Evolutionary conservation across 441 rosid genomes (phyloP), one percentile per base, ranked within the genome.

Genomic region (Flueggea neowawraea): DNA sequence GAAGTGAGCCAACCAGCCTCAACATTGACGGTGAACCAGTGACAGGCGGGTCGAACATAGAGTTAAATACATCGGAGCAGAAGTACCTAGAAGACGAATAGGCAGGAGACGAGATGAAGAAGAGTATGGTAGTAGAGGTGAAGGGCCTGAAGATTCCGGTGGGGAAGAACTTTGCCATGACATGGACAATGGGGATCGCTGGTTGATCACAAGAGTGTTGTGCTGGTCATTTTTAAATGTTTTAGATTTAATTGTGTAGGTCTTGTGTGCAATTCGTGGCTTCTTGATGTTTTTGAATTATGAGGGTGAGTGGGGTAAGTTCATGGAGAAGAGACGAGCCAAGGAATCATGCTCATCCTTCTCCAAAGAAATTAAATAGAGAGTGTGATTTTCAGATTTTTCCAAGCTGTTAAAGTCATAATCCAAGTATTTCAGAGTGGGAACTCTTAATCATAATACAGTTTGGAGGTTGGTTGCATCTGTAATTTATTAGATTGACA

Each of bases 151-250:
- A 80, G 28, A 57, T 95, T 66, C 81, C 80, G 2, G 73, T 95
- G 1, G 97, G 97, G 31, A 82, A 89, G 68, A 80, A 83, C 72
- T 95, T 95, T 16, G 67, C 57, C 0, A 51, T 94, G 81, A 67
- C 96, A 6, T 86, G 94, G 97, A 80, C 76, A 70, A 80, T 90
- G 75, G 83, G 85, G 54, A 14, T 59, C 10, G 58, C 58, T 41
- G 61, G 64, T 67, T 77, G 16, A 52, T 5, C n/a, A n/a, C n/a
- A n/a, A n/a, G n/a, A n/a, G n/a, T n/a, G n/a, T n/a, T n/a, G n/a
- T n/a, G n/a, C n/a, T n/a, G n/a, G n/a, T n/a, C n/a, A n/a, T n/a
- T n/a, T n/a, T n/a, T n/a, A n/a, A n/a, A n/a, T n/a, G n/a, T n/a
- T n/a, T n/a, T n/a, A n/a, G n/a, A n/a, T n/a, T n/a, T n/a, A n/a